A percentile compares a stretch with the other conserved stretches of the same genome.
Conservation (phyloP, 108 stramenopile species). For the Nitzschia sp. region DNA sequence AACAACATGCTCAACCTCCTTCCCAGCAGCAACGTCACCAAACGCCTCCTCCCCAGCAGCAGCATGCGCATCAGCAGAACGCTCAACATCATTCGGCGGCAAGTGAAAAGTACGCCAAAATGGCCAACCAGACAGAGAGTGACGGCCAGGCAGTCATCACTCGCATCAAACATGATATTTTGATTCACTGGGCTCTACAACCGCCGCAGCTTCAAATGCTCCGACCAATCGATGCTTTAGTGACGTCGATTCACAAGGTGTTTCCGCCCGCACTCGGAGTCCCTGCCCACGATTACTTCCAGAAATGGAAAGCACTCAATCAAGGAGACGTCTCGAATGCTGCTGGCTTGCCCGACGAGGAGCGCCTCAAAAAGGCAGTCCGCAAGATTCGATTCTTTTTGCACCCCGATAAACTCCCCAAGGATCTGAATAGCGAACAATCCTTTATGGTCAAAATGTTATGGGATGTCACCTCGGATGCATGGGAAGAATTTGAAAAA, state of each 20-base stretch:
- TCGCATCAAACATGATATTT: constrained; percentile 61
- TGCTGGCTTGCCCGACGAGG: constrained; percentile 54
- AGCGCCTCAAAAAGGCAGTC: constrained; percentile 78
- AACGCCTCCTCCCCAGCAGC: constrained; percentile 44
- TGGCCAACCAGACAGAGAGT: constrained; percentile 57
- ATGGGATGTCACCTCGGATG: constrained; percentile 84
- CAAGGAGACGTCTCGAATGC: constrained; percentile 34
- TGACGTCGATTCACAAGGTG: constrained; percentile 71
- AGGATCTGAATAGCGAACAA: constrained; percentile 70
- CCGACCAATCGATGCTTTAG: constrained; percentile 64
- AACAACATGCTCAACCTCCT: constrained; percentile 33
- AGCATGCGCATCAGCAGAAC: constrained; percentile 42
- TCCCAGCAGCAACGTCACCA: constrained; percentile 34
- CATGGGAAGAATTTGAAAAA: constrained; percentile 79
- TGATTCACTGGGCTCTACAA: constrained; percentile 81
- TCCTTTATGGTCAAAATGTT: constrained; percentile 74
- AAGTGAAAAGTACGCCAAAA: constrained; percentile 67
- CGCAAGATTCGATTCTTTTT: constrained; percentile 82
- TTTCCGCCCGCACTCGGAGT: constrained; percentile 81
- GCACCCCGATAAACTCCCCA: constrained; percentile 82
- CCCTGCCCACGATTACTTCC: constrained; percentile 75
- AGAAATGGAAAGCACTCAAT: constrained; percentile 71
- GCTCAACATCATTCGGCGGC: constrained; percentile 26
- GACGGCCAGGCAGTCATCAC: constrained; percentile 46
- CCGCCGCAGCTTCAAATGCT: constrained; percentile 75